Conservation (phyloP, 768 basidiomycete genomes). For the Neoboletus brunneissimus region DNA sequence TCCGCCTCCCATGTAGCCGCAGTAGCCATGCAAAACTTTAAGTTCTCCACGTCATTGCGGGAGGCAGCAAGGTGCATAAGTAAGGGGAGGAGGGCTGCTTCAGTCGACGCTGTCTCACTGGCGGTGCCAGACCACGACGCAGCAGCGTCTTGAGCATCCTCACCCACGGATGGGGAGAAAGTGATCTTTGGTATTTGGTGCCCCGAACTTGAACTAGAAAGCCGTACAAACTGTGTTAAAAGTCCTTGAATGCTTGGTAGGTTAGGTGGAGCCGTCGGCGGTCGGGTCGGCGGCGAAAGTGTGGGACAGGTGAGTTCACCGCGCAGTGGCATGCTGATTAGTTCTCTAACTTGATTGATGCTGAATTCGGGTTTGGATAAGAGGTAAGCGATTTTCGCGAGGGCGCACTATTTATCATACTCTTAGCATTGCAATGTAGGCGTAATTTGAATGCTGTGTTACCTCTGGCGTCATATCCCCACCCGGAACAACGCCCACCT, state of each 20-base stretch:
- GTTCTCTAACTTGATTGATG: constrained; percentile 61
- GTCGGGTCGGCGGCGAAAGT: constrained; percentile 42
- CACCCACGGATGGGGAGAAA: constrained; percentile 33
- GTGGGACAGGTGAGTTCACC: constrained; percentile 77
- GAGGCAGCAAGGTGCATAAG: constrained; percentile 78
- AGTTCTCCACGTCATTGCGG: constrained; percentile 59
- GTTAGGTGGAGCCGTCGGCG: constrained; percentile 39
- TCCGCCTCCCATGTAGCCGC: constrained; percentile 26
- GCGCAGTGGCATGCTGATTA: constrained; percentile 77
- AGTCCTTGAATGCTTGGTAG: constrained; percentile 62
- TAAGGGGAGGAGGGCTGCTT: constrained; percentile 70
- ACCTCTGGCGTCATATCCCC: constrained; percentile 98
- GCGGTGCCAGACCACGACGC: constrained; percentile 81
- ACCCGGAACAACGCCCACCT: constrained; percentile 78
- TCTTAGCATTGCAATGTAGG: neutral
- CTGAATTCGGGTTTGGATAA: constrained; percentile 82
- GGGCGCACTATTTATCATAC: constrained; percentile 62
- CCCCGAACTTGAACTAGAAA: constrained; percentile 48
- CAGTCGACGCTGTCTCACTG: constrained; percentile 67
- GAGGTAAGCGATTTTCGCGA: constrained; percentile 87
- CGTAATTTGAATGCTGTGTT: neutral
- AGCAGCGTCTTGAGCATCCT: constrained; percentile 40
- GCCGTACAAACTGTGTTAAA: constrained; percentile 65
- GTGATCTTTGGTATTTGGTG: constrained; percentile 37
- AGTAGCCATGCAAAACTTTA: constrained; percentile 56